Base-by-base conservation (phyloP, 2,329 filamentous ascomycete genomes). In the Stagonosporopsis chrysanthemi region DNA sequence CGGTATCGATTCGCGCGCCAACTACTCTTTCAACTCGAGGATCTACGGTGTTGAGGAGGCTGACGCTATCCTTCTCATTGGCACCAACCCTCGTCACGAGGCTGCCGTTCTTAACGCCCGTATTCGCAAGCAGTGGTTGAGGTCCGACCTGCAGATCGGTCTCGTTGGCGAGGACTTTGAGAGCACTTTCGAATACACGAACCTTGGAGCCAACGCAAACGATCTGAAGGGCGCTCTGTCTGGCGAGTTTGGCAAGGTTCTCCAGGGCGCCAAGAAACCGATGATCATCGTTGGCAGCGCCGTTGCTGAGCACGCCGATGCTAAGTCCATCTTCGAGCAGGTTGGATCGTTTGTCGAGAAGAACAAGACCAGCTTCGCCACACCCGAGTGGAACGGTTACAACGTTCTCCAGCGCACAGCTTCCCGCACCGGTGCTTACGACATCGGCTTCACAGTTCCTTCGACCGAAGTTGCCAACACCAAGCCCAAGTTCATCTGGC, bases 251-350 rank as follows among this genome's bases (percentile, higher is more conserved):
- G 94, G 94, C 77, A 93, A 97, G 86, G 96, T 93, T 81, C 87
- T 99, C 52, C 86, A 90, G 71, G 81, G 86, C 49, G 93, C 95
- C 41, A 90, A 97, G 86, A 89, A 87, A 69, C 95, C 95, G 49
- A 97, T 99, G 92, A 97, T 99, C 72, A 89, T 99, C 59, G 88
- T 98, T 55, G 95, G 95, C 64, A 97, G 92, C 66, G 92, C 89
- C 71, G 91, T 95, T 57, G 92, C 91, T 29, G 95, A 99, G 78
- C 93, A 97, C 78, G 79, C 86, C 26, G 95, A 98, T 73, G 90
- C 93, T 54, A 96, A 96, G 82, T 89, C 91, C 56, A 92, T 96
- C 76, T 98, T 94, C 76, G 94, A 98, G 83, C 88, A 89, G 40
- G 86, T 99, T 56, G 94, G 94, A 66, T 78, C 84, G 61, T 99